Percentiles rank a stretch among this genome's conserved stretches.
These are phyloP conservation scores for Apophysomyces variabilis DNA, from an alignment of 371 early-diverging fungal species.

Conservation along the genomic window DNA sequence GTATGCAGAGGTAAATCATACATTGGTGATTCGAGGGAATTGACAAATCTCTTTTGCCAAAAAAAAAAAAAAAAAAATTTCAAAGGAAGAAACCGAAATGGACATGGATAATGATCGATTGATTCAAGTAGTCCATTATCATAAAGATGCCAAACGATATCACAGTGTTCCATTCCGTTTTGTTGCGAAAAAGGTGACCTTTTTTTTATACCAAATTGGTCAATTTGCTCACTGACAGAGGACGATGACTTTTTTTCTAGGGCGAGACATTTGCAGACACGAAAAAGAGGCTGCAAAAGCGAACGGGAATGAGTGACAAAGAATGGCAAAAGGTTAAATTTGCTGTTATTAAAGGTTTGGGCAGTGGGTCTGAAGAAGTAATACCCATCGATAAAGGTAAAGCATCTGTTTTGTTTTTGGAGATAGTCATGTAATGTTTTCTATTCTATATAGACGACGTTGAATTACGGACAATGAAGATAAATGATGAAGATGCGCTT, in stretches of 20 bases:
- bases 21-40: background rate
- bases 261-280: constrained; percentile 74
- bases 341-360: constrained; percentile 36
- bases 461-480: constrained; percentile 49
- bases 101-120: constrained; percentile 52
- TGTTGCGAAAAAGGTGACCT: constrained; percentile 59
- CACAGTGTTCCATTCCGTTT: constrained; percentile 89
- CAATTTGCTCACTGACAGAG: background rate
- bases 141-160: constrained; percentile 62
- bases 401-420: background rate
- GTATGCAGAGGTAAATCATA: constrained; percentile 48
- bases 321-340: constrained; percentile 84
- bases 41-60: background rate
- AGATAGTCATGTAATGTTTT: background rate
- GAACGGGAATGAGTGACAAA: constrained; percentile 83
- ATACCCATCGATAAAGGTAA: constrained; percentile 52
- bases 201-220: background rate
- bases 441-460: constrained; percentile 50
- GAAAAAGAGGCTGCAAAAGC: constrained; percentile 71
- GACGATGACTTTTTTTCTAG: constrained; percentile 10
- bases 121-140: constrained; percentile 76
- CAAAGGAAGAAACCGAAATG: constrained; percentile 61
- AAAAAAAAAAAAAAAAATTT: constrained; percentile 54
- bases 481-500: constrained; percentile 61
- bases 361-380: constrained; percentile 30